Percentiles rank a stretch among this genome's conserved stretches.
Evolutionary conservation across 2,329 filamentous ascomycete genomes (phyloP).

Genomic region (Intubia oerlemansii): DNA sequence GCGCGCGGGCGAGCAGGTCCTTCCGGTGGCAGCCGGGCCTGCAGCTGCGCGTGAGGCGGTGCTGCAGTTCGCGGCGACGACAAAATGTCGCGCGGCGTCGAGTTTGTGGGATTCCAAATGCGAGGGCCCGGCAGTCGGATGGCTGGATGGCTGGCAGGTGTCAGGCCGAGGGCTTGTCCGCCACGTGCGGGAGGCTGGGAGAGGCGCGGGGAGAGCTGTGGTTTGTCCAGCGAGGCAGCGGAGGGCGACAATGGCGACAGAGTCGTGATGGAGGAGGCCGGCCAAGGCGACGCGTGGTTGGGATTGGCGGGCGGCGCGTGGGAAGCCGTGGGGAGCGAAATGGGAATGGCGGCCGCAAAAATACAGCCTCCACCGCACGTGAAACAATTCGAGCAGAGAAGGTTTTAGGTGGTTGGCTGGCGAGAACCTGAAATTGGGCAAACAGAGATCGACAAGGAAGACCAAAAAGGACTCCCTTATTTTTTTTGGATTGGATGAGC

Average conservation of each 20-base stretch:
- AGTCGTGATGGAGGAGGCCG: not conserved
- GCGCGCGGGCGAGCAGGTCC: slow-evolving; percentile 20
- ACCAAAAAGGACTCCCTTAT: no score
- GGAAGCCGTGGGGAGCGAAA: slow-evolving; percentile 26
- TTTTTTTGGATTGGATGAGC: no score
- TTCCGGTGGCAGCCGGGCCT: slow-evolving; percentile 1
- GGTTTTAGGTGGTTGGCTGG: no score
- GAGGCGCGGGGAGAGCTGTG: not conserved
- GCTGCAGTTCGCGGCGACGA: slow-evolving; percentile 1
- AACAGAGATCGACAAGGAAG: no score
- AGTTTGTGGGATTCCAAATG: slow-evolving; percentile 41
- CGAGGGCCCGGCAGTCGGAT: slow-evolving; percentile 23
- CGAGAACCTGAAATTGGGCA: no score
- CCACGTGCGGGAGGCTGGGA: not conserved
- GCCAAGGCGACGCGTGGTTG: slow-evolving; percentile 4
- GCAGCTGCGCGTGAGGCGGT: not conserved
- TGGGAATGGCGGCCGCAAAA: slow-evolving; percentile 20
- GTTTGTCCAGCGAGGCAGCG: slow-evolving; percentile 8
- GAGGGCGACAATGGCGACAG: not conserved
- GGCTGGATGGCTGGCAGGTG: no score
- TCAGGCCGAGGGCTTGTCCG: no score
- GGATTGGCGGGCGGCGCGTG: slow-evolving; percentile 14
- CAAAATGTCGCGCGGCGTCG: slow-evolving; percentile 23
- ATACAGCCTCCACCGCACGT: no score
- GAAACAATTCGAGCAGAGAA: no score